These are phyloP conservation scores for Hydrangea macrophylla DNA, from an alignment of 148 eudicot species.

Conservation along the genomic window DNA sequence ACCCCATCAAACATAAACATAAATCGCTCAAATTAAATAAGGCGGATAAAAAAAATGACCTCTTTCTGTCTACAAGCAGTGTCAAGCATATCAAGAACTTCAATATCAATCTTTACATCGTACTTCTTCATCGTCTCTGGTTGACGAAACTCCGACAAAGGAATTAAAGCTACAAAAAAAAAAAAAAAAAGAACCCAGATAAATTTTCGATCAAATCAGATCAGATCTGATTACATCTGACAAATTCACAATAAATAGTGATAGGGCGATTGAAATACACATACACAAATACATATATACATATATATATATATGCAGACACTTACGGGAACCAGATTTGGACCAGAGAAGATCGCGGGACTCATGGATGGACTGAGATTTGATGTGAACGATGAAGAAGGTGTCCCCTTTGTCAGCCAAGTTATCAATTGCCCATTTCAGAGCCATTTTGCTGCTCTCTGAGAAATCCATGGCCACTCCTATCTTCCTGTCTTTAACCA, in stretches of 20 bases:
- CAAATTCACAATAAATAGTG: not conserved
- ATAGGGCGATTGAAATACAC: not conserved
- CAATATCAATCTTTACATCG: conserved; percentile 49
- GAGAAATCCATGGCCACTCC: conserved; percentile 60
- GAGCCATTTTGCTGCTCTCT: conserved; percentile 68
- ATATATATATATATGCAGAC: not conserved
- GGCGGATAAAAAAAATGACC: conserved; percentile 25
- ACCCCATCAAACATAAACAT: not conserved
- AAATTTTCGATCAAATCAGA: conserved; percentile 2
- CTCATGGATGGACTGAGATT: conserved; percentile 39
- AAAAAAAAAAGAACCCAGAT: not conserved
- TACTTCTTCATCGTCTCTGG: conserved; percentile 71
- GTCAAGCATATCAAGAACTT: conserved; percentile 73
- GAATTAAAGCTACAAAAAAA: conserved; percentile 70
- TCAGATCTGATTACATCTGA: not conserved
- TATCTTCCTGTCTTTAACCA: conserved; percentile 41
- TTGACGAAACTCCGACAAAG: conserved; percentile 73
- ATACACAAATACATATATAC: no score
- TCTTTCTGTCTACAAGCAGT: conserved; percentile 78
- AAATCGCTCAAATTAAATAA: not conserved
- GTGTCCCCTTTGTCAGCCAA: conserved; percentile 72
- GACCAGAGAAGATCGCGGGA: conserved; percentile 60
- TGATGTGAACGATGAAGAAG: conserved; percentile 62
- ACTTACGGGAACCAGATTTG: conserved; percentile 73
- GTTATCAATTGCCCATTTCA: conserved; percentile 83